Conservation (phyloP, 23 red algal species). For the Gracilaria domingensis region DNA sequence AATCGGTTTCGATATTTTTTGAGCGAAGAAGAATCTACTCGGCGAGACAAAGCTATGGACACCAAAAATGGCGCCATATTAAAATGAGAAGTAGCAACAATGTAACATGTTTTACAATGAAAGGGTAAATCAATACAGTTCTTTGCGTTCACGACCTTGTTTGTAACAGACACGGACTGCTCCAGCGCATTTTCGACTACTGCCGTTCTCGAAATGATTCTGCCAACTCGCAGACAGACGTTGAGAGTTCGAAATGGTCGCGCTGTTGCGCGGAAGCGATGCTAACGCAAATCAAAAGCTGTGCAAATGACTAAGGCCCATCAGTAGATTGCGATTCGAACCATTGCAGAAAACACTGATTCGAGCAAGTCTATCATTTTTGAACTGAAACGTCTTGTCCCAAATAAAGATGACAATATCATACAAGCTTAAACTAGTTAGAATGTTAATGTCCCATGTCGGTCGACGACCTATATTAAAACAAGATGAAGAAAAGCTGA, state of each 20-base stretch:
- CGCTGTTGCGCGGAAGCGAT: neutral
- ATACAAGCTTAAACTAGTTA: neutral
- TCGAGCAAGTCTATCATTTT: neutral
- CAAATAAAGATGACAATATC: neutral
- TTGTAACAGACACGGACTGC: no score
- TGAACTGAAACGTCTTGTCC: neutral
- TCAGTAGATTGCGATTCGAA: neutral
- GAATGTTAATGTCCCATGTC: neutral
- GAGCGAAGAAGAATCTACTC: neutral
- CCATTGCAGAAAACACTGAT: neutral
- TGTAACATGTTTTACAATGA: no score
- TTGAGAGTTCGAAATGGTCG: neutral
- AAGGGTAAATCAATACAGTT: no score
- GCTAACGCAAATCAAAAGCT: neutral
- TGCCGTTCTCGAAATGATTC: neutral
- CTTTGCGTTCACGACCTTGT: no score
- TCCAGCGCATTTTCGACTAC: no score
- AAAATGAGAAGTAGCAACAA: neutral
- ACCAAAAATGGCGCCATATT: constrained; percentile 8
- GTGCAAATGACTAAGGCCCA: neutral
- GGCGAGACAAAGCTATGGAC: neutral
- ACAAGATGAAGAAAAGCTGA: constrained; percentile 28
- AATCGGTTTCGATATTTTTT: neutral
- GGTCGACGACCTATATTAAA: neutral
- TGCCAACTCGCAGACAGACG: neutral